Evolutionary conservation across 1,284 basidiomycete genomes (phyloP), one percentile per base, ranked within the genome.

Genomic region (Cutaneotrichosporon dermatis): DNA sequence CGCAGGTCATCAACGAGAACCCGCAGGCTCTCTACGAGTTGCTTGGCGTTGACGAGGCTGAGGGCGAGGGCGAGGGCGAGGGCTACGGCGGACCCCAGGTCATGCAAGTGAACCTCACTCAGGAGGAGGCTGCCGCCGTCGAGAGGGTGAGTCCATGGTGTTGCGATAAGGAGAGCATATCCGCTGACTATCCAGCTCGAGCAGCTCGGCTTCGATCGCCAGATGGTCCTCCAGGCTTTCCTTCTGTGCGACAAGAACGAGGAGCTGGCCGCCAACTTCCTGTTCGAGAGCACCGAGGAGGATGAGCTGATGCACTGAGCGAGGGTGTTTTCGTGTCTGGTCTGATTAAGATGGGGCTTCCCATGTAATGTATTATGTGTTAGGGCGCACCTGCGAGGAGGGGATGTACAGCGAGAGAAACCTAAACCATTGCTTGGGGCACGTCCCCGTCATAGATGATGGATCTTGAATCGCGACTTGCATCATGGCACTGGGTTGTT

Each of bases 241-340:
- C 92, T 79, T 87, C 87, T 78, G 5, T 96, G 92, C 76, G 93
- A 92, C 76, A 93, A 90, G 83, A 92, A 97, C 72, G 93, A 97
- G 79, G 92, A 95, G 75, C 79, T 94, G 45, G 92, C 93, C 2
- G 93, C 93, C 16, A 95, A 94, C 73, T 94, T 87, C 71, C 78
- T 94, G 69, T 93, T 94, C 68, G 92, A 94, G 66, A 76, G 80
- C 62, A 80, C 80, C 40, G 88, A 86, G 68, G 87, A 88, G 2
- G 85, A 86, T 63, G 61, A 66, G 59, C 62, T 60, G 52, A 61
- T 64, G 62, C 54, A 62, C 41, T 57, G 46, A 52, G 33, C 16
- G 43, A 11, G 43, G 37, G 25, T 25, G 25, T 25, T 25, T 25
- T 40, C 39, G 39, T 8, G 36, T 25, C 42, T 51, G 36, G 25